Evolutionary conservation across 2,329 filamentous ascomycete species (phyloP).

Genomic region (Arthrobotrys musiformis): DNA sequence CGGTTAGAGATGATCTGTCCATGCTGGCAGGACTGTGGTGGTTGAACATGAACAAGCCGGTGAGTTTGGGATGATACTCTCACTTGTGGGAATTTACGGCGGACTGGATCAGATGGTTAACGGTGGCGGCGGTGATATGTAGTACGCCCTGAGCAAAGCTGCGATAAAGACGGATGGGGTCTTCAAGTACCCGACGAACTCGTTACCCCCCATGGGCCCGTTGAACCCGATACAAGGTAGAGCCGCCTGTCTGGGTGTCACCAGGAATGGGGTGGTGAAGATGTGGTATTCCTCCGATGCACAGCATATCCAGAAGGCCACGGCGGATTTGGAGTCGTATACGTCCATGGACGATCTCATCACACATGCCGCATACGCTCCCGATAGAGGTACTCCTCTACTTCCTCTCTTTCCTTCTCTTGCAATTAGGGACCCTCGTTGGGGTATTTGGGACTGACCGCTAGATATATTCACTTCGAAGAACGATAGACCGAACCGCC

Average conservation of each 20-base stretch:
- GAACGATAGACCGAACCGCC: constrained; percentile 51
- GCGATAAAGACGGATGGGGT: constrained; percentile 56
- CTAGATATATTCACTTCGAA: constrained; percentile 26
- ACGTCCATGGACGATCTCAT: constrained; percentile 78
- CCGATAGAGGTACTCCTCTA: constrained; percentile 75
- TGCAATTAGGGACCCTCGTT: neutral
- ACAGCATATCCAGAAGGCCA: constrained; percentile 74
- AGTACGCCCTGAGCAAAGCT: constrained; percentile 58
- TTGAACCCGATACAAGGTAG: constrained; percentile 58
- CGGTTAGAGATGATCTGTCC: constrained; percentile 78
- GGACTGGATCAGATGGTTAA: neutral
- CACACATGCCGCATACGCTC: constrained; percentile 79
- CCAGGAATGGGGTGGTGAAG: constrained; percentile 58
- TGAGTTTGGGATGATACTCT: constrained; percentile 55
- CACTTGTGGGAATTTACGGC: neutral
- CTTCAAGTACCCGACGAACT: constrained; percentile 57
- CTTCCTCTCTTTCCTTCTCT: neutral
- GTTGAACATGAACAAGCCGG: constrained; percentile 72
- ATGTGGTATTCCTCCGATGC: constrained; percentile 52
- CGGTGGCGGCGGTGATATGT: neutral
- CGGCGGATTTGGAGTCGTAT: constrained; percentile 78
- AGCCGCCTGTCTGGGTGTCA: constrained; percentile 58
- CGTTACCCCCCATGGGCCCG: constrained; percentile 57
- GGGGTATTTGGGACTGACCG: constrained; percentile 13
- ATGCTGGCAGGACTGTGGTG: constrained; percentile 86